phyloP scores from a whole-genome alignment of 352 stramenopile species.

The Globisporangium heterothallicum region DNA sequence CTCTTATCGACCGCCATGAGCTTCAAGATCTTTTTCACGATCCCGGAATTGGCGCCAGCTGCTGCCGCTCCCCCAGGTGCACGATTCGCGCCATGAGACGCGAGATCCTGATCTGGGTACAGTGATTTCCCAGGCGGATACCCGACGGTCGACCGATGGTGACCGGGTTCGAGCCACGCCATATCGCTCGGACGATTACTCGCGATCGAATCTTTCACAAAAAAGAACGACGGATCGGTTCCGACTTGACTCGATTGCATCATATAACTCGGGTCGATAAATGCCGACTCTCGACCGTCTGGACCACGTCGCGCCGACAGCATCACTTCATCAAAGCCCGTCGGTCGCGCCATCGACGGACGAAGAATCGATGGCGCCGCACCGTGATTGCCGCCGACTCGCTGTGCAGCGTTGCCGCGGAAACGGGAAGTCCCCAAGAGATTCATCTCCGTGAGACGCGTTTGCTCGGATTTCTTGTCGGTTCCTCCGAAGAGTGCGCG shows the following conservation, averaged over 20 bases:
- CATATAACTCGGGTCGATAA: background rate
- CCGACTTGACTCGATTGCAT: conserved; percentile 1
- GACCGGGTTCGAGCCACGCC: conserved; percentile 11
- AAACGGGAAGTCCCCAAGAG: background rate
- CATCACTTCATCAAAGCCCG: background rate
- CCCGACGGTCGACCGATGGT: background rate
- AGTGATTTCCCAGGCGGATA: background rate
- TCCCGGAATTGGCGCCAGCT: conserved; percentile 7
- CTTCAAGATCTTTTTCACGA: conserved; percentile 13
- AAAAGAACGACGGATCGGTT: conserved; percentile 11
- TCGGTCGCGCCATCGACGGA: conserved; percentile 2
- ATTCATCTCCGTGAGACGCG: conserved; percentile 5
- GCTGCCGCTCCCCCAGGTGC: background rate
- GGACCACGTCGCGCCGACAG: background rate
- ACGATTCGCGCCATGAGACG: background rate
- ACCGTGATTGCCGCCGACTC: background rate
- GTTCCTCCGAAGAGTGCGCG: background rate
- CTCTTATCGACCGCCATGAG: conserved; percentile 11
- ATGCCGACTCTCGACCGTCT: background rate
- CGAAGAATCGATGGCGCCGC: conserved; percentile 1
- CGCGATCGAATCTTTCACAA: conserved; percentile 12
- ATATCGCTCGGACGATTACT: conserved; percentile 15
- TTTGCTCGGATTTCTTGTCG: conserved; percentile 5
- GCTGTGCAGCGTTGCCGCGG: background rate
- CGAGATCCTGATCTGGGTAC: background rate